Evolutionary conservation across 140 eudicot genomes (phyloP).

Genomic region (Cichorium intybus): DNA sequence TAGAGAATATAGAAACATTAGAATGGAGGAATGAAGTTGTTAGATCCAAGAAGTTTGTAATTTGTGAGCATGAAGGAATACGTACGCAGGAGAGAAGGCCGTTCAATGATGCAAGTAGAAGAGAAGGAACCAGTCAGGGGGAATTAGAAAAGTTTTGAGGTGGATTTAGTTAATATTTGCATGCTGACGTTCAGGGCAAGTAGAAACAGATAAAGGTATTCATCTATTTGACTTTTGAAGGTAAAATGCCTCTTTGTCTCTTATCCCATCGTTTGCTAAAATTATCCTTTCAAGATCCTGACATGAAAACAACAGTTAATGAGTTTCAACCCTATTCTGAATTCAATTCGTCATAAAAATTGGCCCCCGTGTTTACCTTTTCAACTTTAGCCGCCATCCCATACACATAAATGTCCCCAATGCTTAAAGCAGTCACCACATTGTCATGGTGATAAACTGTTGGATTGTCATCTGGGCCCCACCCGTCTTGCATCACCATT

Average conservation of each 20-base stretch:
- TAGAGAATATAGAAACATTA: no score
- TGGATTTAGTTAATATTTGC: no score
- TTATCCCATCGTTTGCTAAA: conserved; percentile 55
- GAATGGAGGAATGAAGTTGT: no score
- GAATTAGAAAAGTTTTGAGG: no score
- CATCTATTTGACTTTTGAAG: conserved; percentile 50
- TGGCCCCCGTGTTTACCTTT: conserved; percentile 54
- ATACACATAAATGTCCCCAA: conserved; percentile 73
- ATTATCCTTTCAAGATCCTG: conserved; percentile 84
- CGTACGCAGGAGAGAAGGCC: no score
- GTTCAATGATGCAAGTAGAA: no score
- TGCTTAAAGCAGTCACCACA: conserved; percentile 72
- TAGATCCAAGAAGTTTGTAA: no score
- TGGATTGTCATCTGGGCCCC: conserved; percentile 91
- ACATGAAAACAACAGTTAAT: conserved; percentile 6
- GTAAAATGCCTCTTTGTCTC: conserved; percentile 80
- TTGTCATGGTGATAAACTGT: conserved; percentile 71
- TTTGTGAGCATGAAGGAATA: no score
- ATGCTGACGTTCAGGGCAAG: no score
- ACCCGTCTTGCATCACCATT: conserved; percentile 93
- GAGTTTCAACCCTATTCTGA: conserved; percentile 7
- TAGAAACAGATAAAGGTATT: no score
- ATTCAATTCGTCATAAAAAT: no score
- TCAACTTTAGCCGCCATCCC: conserved; percentile 95
- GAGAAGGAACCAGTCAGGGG: no score